phyloP scores from a whole-genome alignment of 2,329 filamentous ascomycete genomes.

The Cordyceps cicadae region DNA sequence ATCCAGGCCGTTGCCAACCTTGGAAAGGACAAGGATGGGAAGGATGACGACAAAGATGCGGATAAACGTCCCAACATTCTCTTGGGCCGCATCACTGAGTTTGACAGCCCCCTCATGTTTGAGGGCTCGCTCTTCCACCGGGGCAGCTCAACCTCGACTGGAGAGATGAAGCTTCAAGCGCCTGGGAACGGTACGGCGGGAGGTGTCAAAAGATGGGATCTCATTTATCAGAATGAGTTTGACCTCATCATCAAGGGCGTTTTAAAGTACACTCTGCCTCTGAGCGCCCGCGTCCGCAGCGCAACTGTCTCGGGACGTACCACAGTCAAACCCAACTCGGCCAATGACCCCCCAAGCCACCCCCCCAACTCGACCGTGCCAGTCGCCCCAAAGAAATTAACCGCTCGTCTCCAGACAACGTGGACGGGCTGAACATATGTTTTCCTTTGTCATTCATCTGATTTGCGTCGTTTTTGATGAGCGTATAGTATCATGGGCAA shows the following conservation, averaged over 20 bases:
- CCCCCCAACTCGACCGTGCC: slow-evolving; percentile 65
- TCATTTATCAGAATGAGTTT: slow-evolving; percentile 83
- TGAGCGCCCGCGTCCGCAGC: slow-evolving; percentile 52
- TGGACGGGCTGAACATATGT: neutral
- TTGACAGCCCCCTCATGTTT: slow-evolving; percentile 82
- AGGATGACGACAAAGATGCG: slow-evolving; percentile 47
- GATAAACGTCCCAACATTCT: slow-evolving; percentile 63
- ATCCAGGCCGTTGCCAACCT: slow-evolving; percentile 12
- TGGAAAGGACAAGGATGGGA: slow-evolving; percentile 24
- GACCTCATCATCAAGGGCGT: slow-evolving; percentile 88
- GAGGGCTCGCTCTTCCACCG: slow-evolving; percentile 83
- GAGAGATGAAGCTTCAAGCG: slow-evolving; percentile 70
- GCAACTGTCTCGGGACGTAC: slow-evolving; percentile 52
- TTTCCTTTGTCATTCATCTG: slow-evolving; percentile 10
- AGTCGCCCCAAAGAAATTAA: slow-evolving; percentile 11
- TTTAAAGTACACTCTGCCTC: slow-evolving; percentile 67
- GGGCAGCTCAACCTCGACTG: slow-evolving; percentile 62
- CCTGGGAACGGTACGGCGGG: slow-evolving; percentile 86
- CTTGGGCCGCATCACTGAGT: slow-evolving; percentile 77
- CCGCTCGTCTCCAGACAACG: slow-evolving; percentile 10
- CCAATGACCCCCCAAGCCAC: slow-evolving; percentile 49
- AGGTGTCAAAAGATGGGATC: slow-evolving; percentile 81
- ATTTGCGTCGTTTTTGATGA: slow-evolving; percentile 1
- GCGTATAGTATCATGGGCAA: slow-evolving; percentile 9
- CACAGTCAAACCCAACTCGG: slow-evolving; percentile 53